These are phyloP conservation scores for Shiraia sp. DNA, from an alignment of 2,329 filamentous ascomycete species.

Conservation along the genomic window DNA sequence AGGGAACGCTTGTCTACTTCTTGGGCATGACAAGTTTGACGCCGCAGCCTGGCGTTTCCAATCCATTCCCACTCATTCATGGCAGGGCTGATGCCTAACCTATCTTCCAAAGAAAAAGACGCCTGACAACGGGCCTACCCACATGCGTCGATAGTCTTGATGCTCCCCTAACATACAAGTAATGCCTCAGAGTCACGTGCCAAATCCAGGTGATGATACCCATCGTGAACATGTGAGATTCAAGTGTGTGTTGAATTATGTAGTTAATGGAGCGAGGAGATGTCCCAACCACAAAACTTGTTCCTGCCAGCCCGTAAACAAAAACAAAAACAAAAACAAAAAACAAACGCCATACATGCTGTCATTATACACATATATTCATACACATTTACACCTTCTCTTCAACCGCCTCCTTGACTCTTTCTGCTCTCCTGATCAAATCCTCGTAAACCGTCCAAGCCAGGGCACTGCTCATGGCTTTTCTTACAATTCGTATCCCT, in stretches of 20 bases:
- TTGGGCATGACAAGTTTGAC: constrained; percentile 8
- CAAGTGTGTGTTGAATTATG: no score
- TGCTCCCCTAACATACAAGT: no score
- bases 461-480: constrained; percentile 90
- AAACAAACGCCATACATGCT: constrained; percentile 7
- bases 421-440: constrained; percentile 74
- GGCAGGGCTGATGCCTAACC: constrained; percentile 13
- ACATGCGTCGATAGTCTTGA: no score
- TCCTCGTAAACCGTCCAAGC: constrained; percentile 99
- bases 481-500: constrained; percentile 82
- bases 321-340: no score
- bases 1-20: constrained; percentile 16
- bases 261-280: no score
- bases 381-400: constrained; percentile 21
- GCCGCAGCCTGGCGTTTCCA: no score
- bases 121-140: constrained; percentile 15
- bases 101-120: constrained; percentile 7
- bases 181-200: no score
- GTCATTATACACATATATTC: constrained; percentile 10
- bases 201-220: no score
- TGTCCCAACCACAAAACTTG: no score
- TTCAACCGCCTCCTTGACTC: constrained; percentile 33
- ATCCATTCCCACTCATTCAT: constrained; percentile 8
- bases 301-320: no score
- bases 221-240: no score